These are phyloP conservation scores for Alternaria sp. DNA, from an alignment of 2,329 filamentous ascomycete genomes.

Conservation along the genomic window DNA sequence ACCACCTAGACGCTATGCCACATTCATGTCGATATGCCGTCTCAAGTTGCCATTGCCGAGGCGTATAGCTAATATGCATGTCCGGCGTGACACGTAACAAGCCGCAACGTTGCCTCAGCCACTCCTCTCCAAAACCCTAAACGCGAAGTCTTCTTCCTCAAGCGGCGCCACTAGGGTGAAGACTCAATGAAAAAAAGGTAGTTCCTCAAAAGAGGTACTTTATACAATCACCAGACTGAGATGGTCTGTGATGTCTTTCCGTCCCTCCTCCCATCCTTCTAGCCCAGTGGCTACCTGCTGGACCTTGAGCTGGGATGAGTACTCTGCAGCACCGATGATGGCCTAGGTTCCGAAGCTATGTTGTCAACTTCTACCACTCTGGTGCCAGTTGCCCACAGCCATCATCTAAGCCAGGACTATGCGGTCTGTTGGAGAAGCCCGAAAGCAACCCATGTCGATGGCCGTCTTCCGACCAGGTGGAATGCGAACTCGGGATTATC, in stretches of 20 bases:
- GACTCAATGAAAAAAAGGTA: slow-evolving; percentile 12
- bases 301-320: too few relatives aligned
- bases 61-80: slow-evolving; percentile 19
- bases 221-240: not conserved
- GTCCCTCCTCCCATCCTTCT: too few relatives aligned
- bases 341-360: too few relatives aligned
- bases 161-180: not conserved
- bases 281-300: slow-evolving; percentile 1
- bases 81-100: too few relatives aligned
- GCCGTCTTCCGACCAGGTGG: too few relatives aligned
- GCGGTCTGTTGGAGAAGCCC: too few relatives aligned
- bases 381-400: too few relatives aligned
- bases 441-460: too few relatives aligned
- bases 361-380: too few relatives aligned
- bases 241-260: not conserved
- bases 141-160: slow-evolving; percentile 6
- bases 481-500: too few relatives aligned
- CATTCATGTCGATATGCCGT: slow-evolving; percentile 20
- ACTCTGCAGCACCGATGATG: too few relatives aligned
- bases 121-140: not conserved
- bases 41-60: slow-evolving; percentile 14
- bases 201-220: not conserved
- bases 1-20: slow-evolving; percentile 17
- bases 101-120: not conserved
- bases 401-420: too few relatives aligned